phyloP scores from a whole-genome alignment of 2,329 filamentous ascomycete genomes.

The Phoma herbarum region DNA sequence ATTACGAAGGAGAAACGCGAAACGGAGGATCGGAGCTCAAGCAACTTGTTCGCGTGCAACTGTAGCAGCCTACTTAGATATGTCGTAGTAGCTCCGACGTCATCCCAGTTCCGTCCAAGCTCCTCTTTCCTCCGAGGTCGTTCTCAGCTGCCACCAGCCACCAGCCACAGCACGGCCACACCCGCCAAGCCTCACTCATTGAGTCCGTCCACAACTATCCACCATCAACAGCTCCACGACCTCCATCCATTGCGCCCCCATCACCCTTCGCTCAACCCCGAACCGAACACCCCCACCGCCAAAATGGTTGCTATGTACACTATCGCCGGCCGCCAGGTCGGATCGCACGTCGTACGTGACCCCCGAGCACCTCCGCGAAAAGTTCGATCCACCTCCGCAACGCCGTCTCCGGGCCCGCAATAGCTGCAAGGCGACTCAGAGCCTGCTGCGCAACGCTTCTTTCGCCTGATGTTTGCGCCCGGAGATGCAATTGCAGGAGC shows the following conservation, averaged over 20 bases:
- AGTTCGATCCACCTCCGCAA: conserved; percentile 18
- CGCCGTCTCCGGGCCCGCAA: neutral
- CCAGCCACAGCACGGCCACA: conserved; percentile 18
- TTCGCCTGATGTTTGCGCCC: neutral
- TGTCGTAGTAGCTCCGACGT: conserved; percentile 16
- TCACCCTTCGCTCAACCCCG: conserved; percentile 29
- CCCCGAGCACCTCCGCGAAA: conserved; percentile 24
- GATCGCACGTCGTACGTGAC: conserved; percentile 61
- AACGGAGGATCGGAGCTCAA: neutral
- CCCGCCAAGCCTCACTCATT: conserved; percentile 26
- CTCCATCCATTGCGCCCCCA: conserved; percentile 46
- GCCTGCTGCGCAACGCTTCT: neutral
- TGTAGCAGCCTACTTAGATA: conserved; percentile 5
- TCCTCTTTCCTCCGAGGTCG: conserved; percentile 10
- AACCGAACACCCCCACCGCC: conserved; percentile 34
- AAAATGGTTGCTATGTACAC: conserved; percentile 63
- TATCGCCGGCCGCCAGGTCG: conserved; percentile 62
- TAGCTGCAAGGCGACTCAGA: neutral
- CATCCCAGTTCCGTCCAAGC: conserved; percentile 20
- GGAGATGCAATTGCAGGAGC: neutral
- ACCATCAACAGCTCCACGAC: conserved; percentile 28
- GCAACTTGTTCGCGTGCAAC: neutral
- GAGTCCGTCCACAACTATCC: conserved; percentile 31
- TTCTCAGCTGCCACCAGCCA: conserved; percentile 3
- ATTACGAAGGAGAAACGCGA: neutral